These are phyloP conservation scores for Peronospora destructor DNA, from an alignment of 352 stramenopile species.

Conservation along the genomic window DNA sequence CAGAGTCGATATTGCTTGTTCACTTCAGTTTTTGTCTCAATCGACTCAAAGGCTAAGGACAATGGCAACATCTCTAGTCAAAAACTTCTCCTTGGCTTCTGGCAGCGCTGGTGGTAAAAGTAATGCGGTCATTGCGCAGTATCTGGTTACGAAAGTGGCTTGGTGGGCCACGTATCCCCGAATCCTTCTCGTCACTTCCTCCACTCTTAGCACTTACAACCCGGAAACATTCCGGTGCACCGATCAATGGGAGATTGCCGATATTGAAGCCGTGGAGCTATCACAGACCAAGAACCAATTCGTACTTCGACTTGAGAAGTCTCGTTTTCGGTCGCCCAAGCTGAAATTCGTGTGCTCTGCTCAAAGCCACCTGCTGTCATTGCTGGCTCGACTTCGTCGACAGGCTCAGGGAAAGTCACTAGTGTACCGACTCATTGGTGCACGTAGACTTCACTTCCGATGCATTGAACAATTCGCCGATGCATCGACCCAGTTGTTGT, in stretches of 20 bases:
- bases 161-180: conserved; percentile 61
- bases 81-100: conserved; percentile 5
- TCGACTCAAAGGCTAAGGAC: conserved; percentile 2
- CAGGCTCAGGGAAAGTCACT: conserved; percentile 38
- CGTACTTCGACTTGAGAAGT: conserved; percentile 51
- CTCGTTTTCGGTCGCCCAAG: conserved; percentile 47
- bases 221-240: conserved; percentile 63
- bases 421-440: conserved; percentile 24
- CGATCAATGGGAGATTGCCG: conserved; percentile 56
- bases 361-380: conserved; percentile 45
- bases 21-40: conserved; percentile 10
- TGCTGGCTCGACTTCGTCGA: conserved; percentile 41
- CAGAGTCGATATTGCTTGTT: background rate
- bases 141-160: conserved; percentile 56
- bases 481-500: conserved; percentile 43
- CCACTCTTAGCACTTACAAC: conserved; percentile 55
- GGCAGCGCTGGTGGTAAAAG: conserved; percentile 8
- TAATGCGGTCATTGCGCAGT: conserved; percentile 52
- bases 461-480: conserved; percentile 70
- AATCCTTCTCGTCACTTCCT: conserved; percentile 47
- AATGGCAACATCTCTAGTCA: conserved; percentile 20
- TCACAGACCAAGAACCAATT: conserved; percentile 42
- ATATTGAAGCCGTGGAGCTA: conserved; percentile 52
- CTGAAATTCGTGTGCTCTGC: conserved; percentile 54
- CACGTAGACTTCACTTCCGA: conserved; percentile 36